Evolutionary conservation across 805 yeast species (phyloP).

Genomic region (Spathaspora girioi): DNA sequence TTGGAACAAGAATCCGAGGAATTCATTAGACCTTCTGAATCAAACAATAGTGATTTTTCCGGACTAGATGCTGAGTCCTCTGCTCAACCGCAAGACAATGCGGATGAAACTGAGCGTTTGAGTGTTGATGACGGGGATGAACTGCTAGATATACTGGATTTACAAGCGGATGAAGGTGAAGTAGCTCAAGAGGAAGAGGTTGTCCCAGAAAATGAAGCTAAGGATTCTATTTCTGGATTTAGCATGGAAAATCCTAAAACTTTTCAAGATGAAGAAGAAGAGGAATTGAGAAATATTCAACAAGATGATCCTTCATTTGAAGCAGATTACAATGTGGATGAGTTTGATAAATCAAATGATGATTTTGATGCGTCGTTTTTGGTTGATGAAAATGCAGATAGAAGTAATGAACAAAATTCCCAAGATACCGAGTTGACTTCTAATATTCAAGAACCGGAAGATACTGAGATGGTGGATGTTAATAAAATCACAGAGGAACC

Average conservation of each 20-base stretch:
- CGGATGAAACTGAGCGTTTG: slow-evolving; percentile 1
- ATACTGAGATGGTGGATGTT: slow-evolving; percentile 1
- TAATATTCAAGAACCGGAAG: slow-evolving; percentile 1
- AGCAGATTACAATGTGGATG: slow-evolving; percentile 7
- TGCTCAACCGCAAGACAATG: slow-evolving; percentile 3
- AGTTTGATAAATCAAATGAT: slow-evolving; percentile 7
- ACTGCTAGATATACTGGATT: neutral
- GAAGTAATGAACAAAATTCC: neutral
- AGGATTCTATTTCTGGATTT: neutral
- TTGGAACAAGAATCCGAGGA: neutral
- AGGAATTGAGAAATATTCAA: slow-evolving; percentile 4
- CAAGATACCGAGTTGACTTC: slow-evolving; percentile 4
- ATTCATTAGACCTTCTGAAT: neutral
- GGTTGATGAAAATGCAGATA: slow-evolving; percentile 6
- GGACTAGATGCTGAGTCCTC: neutral
- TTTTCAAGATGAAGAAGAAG: slow-evolving; percentile 4
- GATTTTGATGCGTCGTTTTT: slow-evolving; percentile 6
- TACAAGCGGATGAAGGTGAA: neutral
- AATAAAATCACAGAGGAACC: slow-evolving; percentile 3
- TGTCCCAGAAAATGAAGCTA: neutral
- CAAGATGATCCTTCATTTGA: slow-evolving; percentile 14
- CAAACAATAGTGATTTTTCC: neutral
- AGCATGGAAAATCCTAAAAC: neutral
- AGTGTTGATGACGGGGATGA: neutral
- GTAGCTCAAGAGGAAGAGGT: neutral